Conservation (phyloP, 2,329 filamentous ascomycete genomes). For the Xylariales sp. region DNA sequence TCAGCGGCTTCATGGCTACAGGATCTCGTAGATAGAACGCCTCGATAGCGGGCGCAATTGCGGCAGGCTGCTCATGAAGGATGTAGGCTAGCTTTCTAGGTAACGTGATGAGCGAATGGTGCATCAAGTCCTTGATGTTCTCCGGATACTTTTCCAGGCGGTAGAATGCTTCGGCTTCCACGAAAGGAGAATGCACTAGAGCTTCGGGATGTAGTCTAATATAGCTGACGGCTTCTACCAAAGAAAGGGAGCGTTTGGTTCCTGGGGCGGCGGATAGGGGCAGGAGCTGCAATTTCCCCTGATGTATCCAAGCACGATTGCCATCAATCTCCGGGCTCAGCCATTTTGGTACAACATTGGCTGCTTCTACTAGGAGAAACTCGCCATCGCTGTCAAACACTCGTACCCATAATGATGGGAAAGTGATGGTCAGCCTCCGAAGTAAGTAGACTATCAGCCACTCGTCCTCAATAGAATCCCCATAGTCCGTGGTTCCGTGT, state of each 20-base stretch:
- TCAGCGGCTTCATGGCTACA: constrained; percentile 75
- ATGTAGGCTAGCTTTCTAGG: constrained; percentile 86
- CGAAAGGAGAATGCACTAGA: constrained; percentile 76
- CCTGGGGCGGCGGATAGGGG: constrained; percentile 59
- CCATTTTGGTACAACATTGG: constrained; percentile 88
- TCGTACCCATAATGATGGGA: constrained; percentile 81
- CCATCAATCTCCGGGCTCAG: constrained; percentile 89
- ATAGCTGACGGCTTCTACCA: constrained; percentile 72
- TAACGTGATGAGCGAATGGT: constrained; percentile 77
- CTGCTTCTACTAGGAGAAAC: constrained; percentile 93
- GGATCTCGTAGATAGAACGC: constrained; percentile 93
- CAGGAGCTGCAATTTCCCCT: constrained; percentile 80
- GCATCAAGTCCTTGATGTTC: constrained; percentile 79
- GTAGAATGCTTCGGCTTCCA: constrained; percentile 93
- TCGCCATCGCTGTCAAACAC: constrained; percentile 92
- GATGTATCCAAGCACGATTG: constrained; percentile 89
- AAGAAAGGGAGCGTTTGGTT: constrained; percentile 61
- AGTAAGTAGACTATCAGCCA: constrained; percentile 95
- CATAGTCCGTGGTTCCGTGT: constrained; percentile 83
- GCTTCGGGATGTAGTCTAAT: constrained; percentile 67
- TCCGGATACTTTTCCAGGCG: constrained; percentile 84
- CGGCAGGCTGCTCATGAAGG: constrained; percentile 77
- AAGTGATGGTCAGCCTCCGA: constrained; percentile 79
- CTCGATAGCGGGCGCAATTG: constrained; percentile 86
- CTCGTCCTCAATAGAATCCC: constrained; percentile 95